phyloP scores from a whole-genome alignment of 768 basidiomycete genomes.

The Mycena alexandri region DNA sequence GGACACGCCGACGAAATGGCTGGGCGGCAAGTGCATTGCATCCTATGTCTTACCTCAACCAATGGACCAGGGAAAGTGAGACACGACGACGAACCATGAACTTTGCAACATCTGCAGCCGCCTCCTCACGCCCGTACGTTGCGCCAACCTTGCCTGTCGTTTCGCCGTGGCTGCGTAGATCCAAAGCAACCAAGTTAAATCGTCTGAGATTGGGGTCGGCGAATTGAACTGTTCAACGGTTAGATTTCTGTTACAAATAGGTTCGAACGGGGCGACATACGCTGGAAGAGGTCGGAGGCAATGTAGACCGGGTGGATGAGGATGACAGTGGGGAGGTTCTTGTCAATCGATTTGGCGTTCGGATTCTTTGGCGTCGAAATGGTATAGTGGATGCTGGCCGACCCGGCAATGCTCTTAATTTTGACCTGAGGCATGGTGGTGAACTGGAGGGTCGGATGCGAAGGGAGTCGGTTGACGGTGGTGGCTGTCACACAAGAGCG shows the following conservation, averaged over 20 bases:
- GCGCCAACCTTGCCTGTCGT: conserved; percentile 46
- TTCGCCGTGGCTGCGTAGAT: conserved; percentile 50
- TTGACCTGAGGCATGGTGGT: conserved; percentile 48
- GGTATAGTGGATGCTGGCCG: conserved; percentile 48
- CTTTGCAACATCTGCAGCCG: conserved; percentile 47
- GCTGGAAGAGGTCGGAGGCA: conserved; percentile 50
- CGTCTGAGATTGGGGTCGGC: conserved; percentile 49
- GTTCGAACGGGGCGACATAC: conserved; percentile 41
- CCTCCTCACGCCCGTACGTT: conserved; percentile 46
- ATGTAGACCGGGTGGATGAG: conserved; percentile 54
- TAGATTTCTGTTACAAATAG: conserved; percentile 5
- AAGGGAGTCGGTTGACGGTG: background rate
- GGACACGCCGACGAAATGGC: conserved; percentile 53
- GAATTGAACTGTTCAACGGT: conserved; percentile 47
- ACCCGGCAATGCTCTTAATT: conserved; percentile 46
- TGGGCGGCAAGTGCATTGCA: conserved; percentile 48
- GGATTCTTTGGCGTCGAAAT: conserved; percentile 53
- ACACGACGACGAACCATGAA: conserved; percentile 46
- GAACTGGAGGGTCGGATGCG: background rate
- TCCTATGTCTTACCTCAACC: conserved; percentile 38
- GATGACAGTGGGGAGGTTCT: conserved; percentile 51
- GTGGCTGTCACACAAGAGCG: conserved; percentile 4
- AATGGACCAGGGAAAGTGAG: background rate
- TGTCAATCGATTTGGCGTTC: conserved; percentile 47
- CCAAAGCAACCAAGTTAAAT: conserved; percentile 54